Percentiles rank a stretch among this genome's conserved stretches.
phyloP scores from a whole-genome alignment of 306 rosid species.

The Acacia acuminata region DNA sequence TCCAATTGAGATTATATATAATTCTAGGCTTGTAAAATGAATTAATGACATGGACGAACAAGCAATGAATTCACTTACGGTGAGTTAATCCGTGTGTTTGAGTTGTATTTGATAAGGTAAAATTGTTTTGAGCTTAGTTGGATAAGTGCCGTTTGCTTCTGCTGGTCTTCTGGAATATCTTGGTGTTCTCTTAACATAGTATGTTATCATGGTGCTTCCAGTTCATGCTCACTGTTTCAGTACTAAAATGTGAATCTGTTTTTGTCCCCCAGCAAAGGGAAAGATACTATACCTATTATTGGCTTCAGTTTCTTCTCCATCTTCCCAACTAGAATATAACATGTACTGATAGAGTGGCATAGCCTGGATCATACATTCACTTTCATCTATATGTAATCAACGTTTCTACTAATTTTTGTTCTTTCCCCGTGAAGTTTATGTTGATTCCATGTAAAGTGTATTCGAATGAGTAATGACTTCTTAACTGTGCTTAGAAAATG shows the following conservation, averaged over 20 bases:
- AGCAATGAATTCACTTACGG: not conserved
- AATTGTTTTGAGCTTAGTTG: not conserved
- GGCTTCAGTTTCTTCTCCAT: too few relatives aligned
- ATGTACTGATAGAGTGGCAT: not conserved
- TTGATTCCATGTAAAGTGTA: not conserved
- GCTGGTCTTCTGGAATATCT: not conserved
- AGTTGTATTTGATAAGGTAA: not conserved
- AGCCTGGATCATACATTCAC: not conserved
- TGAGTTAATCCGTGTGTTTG: not conserved
- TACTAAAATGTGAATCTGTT: not conserved
- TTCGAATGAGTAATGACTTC: not conserved
- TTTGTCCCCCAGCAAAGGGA: too few relatives aligned
- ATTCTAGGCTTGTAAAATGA: not conserved
- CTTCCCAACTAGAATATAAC: too few relatives aligned
- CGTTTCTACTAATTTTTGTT: not conserved
- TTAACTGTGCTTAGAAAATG: not conserved
- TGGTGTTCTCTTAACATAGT: not conserved
- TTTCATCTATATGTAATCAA: not conserved
- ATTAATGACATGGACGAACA: not conserved
- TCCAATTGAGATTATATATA: not conserved
- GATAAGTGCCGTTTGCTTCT: conserved; percentile 6
- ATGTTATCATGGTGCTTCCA: not conserved
- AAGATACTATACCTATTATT: too few relatives aligned
- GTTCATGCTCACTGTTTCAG: not conserved
- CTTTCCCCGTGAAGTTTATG: not conserved